Evolutionary conservation across 2,329 filamentous ascomycete species (phyloP), one percentile per base, ranked within the genome.

Genomic region (Paraconiothyrium sp.): DNA sequence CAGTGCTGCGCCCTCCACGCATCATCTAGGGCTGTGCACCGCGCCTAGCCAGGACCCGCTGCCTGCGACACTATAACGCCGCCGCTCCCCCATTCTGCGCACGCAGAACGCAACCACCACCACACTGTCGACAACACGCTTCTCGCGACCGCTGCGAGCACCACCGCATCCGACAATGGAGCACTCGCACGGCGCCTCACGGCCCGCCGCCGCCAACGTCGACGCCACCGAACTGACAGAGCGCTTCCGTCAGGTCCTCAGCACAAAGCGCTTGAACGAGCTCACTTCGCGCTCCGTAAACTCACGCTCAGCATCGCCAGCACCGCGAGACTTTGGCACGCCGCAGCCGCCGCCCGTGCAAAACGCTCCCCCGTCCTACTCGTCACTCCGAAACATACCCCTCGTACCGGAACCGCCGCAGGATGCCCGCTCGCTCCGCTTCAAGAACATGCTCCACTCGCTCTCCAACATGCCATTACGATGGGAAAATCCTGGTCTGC

Each of bases 401-500:
- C 86, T 90, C 65, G 83, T 90, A 55, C 94, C 95, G 3, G 90
- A 90, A 13, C 86, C 93, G 27, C 94, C 95, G 7, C 76, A 74
- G 48, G 83, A 85, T 66, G 72, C 77, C 54, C 81, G 81, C 57
- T 83, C 81, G 13, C 68, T 84, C 43, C 81, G 82, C 55, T 84
- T 85, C 74, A 79, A 80, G 64, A 97, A 91, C 79, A 86, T 96
- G 63, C 86, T 98, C 48, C 87, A 96, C 67, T 93, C 92, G 22
- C 82, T 98, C 22, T 97, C 94, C 16, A 86, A 91, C 61, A 97
- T 93, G 49, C 95, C 95, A 20, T 91, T 90, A 22, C 95, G 94
- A 77, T 99, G 97, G 82, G 95, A 99, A 80, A 98, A 99, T 78
- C 94, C 95, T 0, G 95, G 95, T 39, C 83, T 98, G 11, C 83